These are phyloP conservation scores for Amyloporia xantha DNA, from an alignment of 768 basidiomycete genomes.

Conservation along the genomic window DNA sequence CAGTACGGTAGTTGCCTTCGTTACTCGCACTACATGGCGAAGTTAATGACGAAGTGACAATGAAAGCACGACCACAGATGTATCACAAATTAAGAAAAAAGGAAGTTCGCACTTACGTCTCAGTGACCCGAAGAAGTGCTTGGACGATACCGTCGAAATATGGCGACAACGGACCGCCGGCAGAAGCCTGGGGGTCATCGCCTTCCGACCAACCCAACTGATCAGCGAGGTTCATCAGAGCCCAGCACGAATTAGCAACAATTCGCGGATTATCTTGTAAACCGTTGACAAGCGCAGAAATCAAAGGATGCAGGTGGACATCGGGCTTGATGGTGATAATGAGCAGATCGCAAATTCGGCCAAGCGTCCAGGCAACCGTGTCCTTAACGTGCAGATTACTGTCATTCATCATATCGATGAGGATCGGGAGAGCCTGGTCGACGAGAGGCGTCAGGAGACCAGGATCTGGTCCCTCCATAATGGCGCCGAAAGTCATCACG, in stretches of 20 bases:
- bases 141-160: slow-evolving; percentile 86
- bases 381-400: slow-evolving; percentile 84
- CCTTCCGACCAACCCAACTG: slow-evolving; percentile 74
- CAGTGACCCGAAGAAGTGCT: slow-evolving; percentile 80
- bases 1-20: slow-evolving; percentile 88
- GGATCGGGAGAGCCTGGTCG: slow-evolving; percentile 85
- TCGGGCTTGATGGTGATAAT: slow-evolving; percentile 84
- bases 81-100: background rate
- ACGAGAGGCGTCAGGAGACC: slow-evolving; percentile 83
- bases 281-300: slow-evolving; percentile 78
- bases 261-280: slow-evolving; percentile 79
- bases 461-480: slow-evolving; percentile 94
- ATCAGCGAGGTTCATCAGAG: slow-evolving; percentile 90
- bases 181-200: slow-evolving; percentile 43
- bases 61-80: slow-evolving; percentile 11
- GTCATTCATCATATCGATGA: slow-evolving; percentile 95
- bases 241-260: slow-evolving; percentile 92
- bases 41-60: no score
- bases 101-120: slow-evolving; percentile 55
- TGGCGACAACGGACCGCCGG: slow-evolving; percentile 70
- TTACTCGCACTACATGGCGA: slow-evolving; percentile 63
- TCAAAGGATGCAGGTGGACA: slow-evolving; percentile 75
- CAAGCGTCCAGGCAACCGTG: slow-evolving; percentile 96
- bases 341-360: slow-evolving; percentile 88
- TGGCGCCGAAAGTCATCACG: slow-evolving; percentile 97